Evolutionary conservation across 2,329 filamentous ascomycete genomes (phyloP), one percentile per base, ranked within the genome.

Genomic region (Knoxdaviesia capensis): DNA sequence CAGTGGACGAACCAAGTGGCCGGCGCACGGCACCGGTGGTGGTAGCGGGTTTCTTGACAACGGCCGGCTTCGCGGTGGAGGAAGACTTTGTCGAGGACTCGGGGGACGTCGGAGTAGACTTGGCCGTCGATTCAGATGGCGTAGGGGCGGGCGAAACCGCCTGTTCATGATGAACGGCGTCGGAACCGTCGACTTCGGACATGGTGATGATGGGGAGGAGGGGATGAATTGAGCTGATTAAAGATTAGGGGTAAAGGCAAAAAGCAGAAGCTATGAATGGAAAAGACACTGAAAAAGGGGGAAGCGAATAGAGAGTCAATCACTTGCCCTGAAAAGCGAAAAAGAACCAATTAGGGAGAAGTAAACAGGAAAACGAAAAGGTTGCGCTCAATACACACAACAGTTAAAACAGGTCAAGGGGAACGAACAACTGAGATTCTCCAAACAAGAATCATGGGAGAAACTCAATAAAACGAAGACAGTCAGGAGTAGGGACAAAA

Each of bases 141-240:
- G 57, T 47, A 29, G 55, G 35, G 53, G 51, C 20, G 56, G 57
- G 40, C 10, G 55, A 48, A 44, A 58, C 47, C 39, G 56, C 60
- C 48, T 64, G 62, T 34, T 65, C 62, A 46, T 55, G 58, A 50
- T 64, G 60, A 43, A 59, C 56, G 44, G 60, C 58, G 46, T 66
- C 63, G 53, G 61, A 58, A 49, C 58, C 60, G 49, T 66, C 64
- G 47, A 57, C 54, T 49, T 68, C 65, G 50, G 65, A 64, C 65
- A 68, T 68, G 48, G 34, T 57, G 49, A 41, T 28, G 32, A 39
- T 39, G 20, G 3, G 20, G 20, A 20, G 20, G 20, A n/a, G 20
- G 20, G 20, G 20, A 20, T 20, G 20, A 20, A 20, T 20, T 20
- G 20, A 20, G 20, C 2, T 10, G 29, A 7, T 37, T 11, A 34